Evolutionary conservation across 1,284 basidiomycete genomes (phyloP), one percentile per base, ranked within the genome.

Genomic region (Blastosporella zonata): DNA sequence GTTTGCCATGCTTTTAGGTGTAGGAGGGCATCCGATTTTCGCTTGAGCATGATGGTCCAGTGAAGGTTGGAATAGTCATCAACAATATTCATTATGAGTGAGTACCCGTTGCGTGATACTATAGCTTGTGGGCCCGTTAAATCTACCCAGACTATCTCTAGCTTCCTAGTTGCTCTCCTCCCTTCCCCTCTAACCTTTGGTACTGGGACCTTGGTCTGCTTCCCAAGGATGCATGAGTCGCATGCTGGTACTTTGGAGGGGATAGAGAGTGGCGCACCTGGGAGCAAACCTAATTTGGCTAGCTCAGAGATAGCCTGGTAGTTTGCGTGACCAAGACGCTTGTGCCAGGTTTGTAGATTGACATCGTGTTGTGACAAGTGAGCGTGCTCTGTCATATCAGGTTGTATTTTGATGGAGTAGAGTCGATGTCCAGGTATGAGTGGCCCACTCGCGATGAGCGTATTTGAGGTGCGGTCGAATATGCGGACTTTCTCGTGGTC

Each of bases 121-220:
- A 63, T 55, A 33, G 39, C 53, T 8, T 56, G 20, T 0, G 59
- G 62, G 0, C 69, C 68, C 0, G 55, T 56, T 2, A 71, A 50
- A 45, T 73, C 68, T 15, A 68, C 55, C 51, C 56, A 69, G 3
- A 71, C 56, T 1, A 56, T 56, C 8, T 58, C 65, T 4, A 72
- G 48, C 10, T 29, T 52, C 12, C 52, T 36, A 1, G 40, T 62
- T 2, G 66, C 59, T 46, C 54, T 50, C 12, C 23, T 33, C 3
- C 57, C 54, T 27, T 50, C 43, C 12, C 25, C 43, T 27, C 28
- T 40, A 23, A 43, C 34, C 45, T 50, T 52, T 23, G 49, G 52
- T 6, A 56, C 49, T 1, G 55, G 28, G 5, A 33, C 47, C 20
- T 23, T 49, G 25, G 46, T 50, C 47, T 55, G 54, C 18, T 55